phyloP scores from a whole-genome alignment of 2,329 filamentous ascomycete genomes.

The Ambrosiella beaveri region DNA sequence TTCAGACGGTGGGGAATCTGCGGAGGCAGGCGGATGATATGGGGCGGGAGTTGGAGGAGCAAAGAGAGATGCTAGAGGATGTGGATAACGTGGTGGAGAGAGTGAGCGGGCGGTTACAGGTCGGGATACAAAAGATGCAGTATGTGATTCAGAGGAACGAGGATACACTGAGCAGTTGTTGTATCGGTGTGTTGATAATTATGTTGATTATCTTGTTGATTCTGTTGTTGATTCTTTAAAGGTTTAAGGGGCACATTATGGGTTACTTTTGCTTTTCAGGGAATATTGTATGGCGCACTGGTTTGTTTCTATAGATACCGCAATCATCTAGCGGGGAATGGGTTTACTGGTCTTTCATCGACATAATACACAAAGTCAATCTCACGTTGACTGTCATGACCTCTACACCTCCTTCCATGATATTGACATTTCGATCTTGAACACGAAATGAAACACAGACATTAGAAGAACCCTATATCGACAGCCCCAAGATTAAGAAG shows the following conservation, averaged over 20 bases:
- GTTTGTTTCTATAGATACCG: too few species aligned
- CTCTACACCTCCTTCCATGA: too few species aligned
- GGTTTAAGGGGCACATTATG: neutral
- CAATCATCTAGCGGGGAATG: too few species aligned
- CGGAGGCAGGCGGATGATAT: slow-evolving; percentile 85
- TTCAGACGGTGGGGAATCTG: slow-evolving; percentile 80
- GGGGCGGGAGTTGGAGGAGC: slow-evolving; percentile 91
- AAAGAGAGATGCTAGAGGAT: slow-evolving; percentile 71
- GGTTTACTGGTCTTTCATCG: neutral
- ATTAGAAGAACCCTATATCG: too few species aligned
- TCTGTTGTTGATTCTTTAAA: slow-evolving; percentile 47
- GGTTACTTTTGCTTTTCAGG: neutral
- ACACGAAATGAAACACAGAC: too few species aligned
- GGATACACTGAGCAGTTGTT: slow-evolving; percentile 75
- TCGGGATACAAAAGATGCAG: slow-evolving; percentile 70
- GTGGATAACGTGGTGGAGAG: slow-evolving; percentile 74
- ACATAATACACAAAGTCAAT: too few species aligned
- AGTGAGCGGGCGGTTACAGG: slow-evolving; percentile 70
- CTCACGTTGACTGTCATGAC: too few species aligned
- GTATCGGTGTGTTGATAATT: slow-evolving; percentile 74
- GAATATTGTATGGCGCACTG: neutral
- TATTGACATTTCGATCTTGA: too few species aligned
- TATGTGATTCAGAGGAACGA: slow-evolving; percentile 80
- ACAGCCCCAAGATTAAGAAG: too few species aligned
- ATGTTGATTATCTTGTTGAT: slow-evolving; percentile 76